These are phyloP conservation scores for Leptosphaerulina australis DNA, from an alignment of 2,329 filamentous ascomycete species.

Conservation along the genomic window DNA sequence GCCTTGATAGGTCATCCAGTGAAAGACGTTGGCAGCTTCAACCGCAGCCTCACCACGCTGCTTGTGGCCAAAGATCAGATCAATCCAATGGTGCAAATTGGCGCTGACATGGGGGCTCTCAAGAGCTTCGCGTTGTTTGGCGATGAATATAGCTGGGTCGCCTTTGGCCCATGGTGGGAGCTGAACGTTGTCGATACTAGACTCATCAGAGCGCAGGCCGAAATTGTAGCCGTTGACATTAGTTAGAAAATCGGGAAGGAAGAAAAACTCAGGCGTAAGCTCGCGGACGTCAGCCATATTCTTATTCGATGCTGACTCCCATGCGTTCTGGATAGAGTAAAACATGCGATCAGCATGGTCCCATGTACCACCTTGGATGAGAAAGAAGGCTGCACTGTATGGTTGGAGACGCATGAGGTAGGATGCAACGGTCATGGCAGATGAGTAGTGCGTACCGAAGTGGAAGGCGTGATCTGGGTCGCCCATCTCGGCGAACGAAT, in stretches of 20 bases:
- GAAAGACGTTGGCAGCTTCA: conserved; percentile 93
- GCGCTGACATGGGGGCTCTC: conserved; percentile 92
- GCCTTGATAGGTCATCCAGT: conserved; percentile 92
- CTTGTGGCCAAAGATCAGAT: conserved; percentile 91
- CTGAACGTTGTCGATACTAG: conserved; percentile 81
- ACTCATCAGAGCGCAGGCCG: conserved; percentile 79
- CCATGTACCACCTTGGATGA: conserved; percentile 94
- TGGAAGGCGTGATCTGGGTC: conserved; percentile 83
- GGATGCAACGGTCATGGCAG: conserved; percentile 97
- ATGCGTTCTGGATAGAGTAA: conserved; percentile 88
- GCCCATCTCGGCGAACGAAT: conserved; percentile 87
- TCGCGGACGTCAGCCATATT: conserved; percentile 96
- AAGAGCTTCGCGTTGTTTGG: conserved; percentile 92
- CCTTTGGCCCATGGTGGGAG: conserved; percentile 98
- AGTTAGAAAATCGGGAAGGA: conserved; percentile 89
- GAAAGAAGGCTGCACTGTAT: conserved; percentile 92
- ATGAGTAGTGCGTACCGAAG: conserved; percentile 98
- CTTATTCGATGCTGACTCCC: conserved; percentile 85
- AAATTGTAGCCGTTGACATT: conserved; percentile 96
- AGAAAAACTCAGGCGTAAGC: conserved; percentile 96
- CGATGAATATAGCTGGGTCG: conserved; percentile 92
- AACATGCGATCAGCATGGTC: conserved; percentile 96
- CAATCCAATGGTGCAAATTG: conserved; percentile 92
- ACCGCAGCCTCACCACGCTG: conserved; percentile 91
- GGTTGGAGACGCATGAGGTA: conserved; percentile 94